A percentile compares a stretch with the other conserved stretches of the same genome.
Conservation (phyloP, 768 basidiomycete genomes). For the Paxillus involutus region DNA sequence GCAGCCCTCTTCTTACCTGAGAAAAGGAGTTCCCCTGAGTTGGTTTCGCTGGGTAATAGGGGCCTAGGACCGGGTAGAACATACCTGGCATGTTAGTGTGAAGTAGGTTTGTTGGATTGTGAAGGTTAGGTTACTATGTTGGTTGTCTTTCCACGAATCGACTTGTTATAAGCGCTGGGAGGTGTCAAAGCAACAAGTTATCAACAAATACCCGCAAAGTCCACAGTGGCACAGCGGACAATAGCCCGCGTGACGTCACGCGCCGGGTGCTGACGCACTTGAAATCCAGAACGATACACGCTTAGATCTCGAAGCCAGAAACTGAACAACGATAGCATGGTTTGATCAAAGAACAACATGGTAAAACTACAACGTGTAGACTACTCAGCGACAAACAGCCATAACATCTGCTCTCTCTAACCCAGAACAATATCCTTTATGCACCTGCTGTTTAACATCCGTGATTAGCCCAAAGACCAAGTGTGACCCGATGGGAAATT, state of each 20-base stretch:
- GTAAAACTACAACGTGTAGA: slow-evolving; percentile 26
- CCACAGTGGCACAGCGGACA: slow-evolving; percentile 10
- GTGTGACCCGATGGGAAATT: not conserved
- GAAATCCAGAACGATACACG: too few species aligned
- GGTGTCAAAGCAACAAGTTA: slow-evolving; percentile 21
- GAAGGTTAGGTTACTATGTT: not conserved
- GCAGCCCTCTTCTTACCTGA: slow-evolving; percentile 48
- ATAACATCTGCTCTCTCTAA: slow-evolving; percentile 9
- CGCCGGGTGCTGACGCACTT: not conserved
- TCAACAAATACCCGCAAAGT: slow-evolving; percentile 26
- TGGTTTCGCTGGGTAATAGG: slow-evolving; percentile 9
- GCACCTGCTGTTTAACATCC: slow-evolving; percentile 11
- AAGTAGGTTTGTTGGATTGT: not conserved
- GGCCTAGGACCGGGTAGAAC: slow-evolving; percentile 2
- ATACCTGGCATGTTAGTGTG: slow-evolving; percentile 29
- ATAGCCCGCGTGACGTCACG: slow-evolving; percentile 34
- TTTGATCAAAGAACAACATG: slow-evolving; percentile 27
- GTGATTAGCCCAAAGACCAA: not conserved
- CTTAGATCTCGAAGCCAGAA: too few species aligned
- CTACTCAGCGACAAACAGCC: slow-evolving; percentile 26
- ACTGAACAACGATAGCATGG: slow-evolving; percentile 1
- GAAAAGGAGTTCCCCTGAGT: not conserved
- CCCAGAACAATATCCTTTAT: slow-evolving; percentile 9
- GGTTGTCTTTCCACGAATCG: not conserved
- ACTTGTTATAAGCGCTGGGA: slow-evolving; percentile 9